phyloP scores from a whole-genome alignment of 192 early-diverging fungal species.

The Mortierella claussenii region DNA sequence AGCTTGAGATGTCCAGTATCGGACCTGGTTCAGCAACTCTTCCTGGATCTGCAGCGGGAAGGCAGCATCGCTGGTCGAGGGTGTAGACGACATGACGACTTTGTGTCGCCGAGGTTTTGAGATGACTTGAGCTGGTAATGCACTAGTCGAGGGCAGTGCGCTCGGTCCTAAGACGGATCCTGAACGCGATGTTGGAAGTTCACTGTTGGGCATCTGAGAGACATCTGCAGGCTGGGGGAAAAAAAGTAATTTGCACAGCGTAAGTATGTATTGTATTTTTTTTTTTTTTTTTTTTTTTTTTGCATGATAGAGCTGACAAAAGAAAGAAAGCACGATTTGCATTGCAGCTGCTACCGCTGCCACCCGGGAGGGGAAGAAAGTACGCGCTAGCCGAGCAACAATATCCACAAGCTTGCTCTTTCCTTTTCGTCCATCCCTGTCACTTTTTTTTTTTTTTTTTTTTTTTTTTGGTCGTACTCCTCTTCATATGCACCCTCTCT shows the following conservation, averaged over 20 bases:
- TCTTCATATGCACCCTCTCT: no score
- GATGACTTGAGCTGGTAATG: slow-evolving; percentile 31
- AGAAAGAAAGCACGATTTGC: no score
- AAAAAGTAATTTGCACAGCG: not conserved
- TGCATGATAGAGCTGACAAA: no score
- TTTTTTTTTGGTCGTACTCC: no score
- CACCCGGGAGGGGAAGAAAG: no score
- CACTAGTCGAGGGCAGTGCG: slow-evolving; percentile 28
- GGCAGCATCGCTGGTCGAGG: slow-evolving; percentile 28
- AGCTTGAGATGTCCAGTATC: slow-evolving; percentile 50
- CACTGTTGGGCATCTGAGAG: slow-evolving; percentile 14
- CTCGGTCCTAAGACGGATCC: slow-evolving; percentile 27
- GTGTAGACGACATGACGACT: slow-evolving; percentile 18
- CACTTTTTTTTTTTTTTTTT: no score
- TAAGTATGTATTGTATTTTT: not conserved
- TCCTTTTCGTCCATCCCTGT: no score
- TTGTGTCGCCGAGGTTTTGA: slow-evolving; percentile 49
- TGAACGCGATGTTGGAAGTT: slow-evolving; percentile 9
- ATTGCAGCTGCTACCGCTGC: no score
- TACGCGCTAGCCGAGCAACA: no score
- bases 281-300: no score
- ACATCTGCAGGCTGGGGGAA: slow-evolving; percentile 12
- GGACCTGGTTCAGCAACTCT: slow-evolving; percentile 47
- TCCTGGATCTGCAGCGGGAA: slow-evolving; percentile 51
- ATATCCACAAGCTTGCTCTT: no score